phyloP scores from a whole-genome alignment of 2,329 filamentous ascomycete genomes.

The Colletotrichum sp. region DNA sequence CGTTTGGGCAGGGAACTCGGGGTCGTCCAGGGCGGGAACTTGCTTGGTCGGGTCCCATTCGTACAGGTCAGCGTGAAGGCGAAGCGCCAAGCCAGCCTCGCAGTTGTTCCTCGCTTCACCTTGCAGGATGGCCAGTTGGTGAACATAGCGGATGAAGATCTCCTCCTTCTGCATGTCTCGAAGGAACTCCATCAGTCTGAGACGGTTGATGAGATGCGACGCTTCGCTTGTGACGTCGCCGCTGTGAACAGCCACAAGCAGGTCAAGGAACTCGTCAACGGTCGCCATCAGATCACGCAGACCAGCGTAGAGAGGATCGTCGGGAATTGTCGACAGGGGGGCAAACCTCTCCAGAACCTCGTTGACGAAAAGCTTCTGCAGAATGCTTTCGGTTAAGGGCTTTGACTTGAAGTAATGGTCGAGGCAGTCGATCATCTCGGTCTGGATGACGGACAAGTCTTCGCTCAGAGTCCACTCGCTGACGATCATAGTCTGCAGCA shows the following conservation, averaged over 20 bases:
- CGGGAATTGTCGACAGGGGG: slow-evolving; percentile 66
- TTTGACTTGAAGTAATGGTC: slow-evolving; percentile 91
- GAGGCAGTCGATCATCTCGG: slow-evolving; percentile 94
- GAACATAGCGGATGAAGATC: slow-evolving; percentile 94
- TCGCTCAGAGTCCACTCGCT: slow-evolving; percentile 97
- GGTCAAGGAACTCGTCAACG: slow-evolving; percentile 87
- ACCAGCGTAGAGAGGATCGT: slow-evolving; percentile 77
- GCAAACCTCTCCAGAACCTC: slow-evolving; percentile 86
- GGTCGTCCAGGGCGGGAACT: slow-evolving; percentile 72
- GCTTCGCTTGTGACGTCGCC: slow-evolving; percentile 76
- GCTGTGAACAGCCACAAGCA: slow-evolving; percentile 88
- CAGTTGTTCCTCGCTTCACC: slow-evolving; percentile 77
- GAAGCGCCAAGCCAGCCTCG: slow-evolving; percentile 87
- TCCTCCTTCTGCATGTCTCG: slow-evolving; percentile 97
- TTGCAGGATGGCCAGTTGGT: slow-evolving; percentile 85
- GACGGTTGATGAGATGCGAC: slow-evolving; percentile 83
- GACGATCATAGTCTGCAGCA: slow-evolving; percentile 97
- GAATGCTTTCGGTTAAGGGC: slow-evolving; percentile 83
- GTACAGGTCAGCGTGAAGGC: slow-evolving; percentile 90
- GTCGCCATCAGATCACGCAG: slow-evolving; percentile 82
- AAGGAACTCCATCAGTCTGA: slow-evolving; percentile 94
- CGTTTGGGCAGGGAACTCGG: slow-evolving; percentile 80
- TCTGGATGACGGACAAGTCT: slow-evolving; percentile 89
- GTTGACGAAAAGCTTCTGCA: slow-evolving; percentile 90
- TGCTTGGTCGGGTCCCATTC: slow-evolving; percentile 81